Evolutionary conservation across 768 basidiomycete genomes (phyloP).

Genomic region (Rhizopogon rudus): DNA sequence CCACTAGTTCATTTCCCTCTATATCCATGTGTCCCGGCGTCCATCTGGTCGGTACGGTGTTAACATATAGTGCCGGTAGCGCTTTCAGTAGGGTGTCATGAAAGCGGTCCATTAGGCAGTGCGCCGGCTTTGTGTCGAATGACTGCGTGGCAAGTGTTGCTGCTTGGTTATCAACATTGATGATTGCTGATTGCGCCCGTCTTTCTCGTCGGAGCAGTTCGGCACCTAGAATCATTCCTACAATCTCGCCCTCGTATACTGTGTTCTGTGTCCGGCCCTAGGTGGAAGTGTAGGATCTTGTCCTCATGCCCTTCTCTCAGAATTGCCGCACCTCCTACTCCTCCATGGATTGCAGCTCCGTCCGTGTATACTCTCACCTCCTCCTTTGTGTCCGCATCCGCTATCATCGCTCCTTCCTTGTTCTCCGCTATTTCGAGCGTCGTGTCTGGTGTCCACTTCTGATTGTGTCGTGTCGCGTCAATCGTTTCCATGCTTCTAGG

Average conservation of each 20-base stretch:
- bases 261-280: conserved; percentile 1
- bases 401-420: background rate
- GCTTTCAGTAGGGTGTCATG: background rate
- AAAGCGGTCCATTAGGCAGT: conserved; percentile 3
- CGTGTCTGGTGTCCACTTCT: conserved; percentile 6
- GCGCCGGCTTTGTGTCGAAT: background rate
- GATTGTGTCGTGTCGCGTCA: background rate
- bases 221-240: conserved; percentile 8
- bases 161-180: conserved; percentile 12
- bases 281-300: background rate
- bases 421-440: background rate
- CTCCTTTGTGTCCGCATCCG: background rate
- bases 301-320: background rate
- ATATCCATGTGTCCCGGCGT: background rate
- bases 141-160: conserved; percentile 4
- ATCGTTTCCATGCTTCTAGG: conserved; percentile 15
- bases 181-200: background rate
- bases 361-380: conserved; percentile 12
- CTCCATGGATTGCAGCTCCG: background rate
- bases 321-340: conserved; percentile 17
- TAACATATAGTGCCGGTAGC: background rate
- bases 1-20: background rate
- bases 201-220: conserved; percentile 1
- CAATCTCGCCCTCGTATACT: conserved; percentile 13
- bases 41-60: background rate